Evolutionary conservation across 306 rosid genomes (phyloP), one percentile per base, ranked within the genome.

Genomic region (Trichosanthes truncata): DNA sequence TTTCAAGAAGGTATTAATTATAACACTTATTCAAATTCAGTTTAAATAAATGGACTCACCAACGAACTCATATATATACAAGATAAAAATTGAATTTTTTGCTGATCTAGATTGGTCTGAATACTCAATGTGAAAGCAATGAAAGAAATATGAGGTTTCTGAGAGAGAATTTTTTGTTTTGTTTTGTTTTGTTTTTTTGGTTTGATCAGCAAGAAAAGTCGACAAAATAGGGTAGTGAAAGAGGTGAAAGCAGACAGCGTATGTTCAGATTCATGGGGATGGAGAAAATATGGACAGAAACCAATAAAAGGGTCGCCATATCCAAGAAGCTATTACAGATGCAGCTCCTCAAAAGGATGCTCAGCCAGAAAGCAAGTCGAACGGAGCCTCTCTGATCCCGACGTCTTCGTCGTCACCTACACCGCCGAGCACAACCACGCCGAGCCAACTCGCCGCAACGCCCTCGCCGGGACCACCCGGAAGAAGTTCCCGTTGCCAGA

Each of bases 251-350:
- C 80, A 31, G 90, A 89, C 59, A 88, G 87, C 17, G 41, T 87
- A 0, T 67, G 86, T 13, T 85, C 90, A 7, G 99, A 95, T 56
- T 76, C 84, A 75, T 93, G 99, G 99, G 92, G 96, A 49, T 95
- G 99, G 99, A 80, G 99, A 15, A 95, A 95, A 84, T 95, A 95
- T 59, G 99, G 99, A 56, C 99, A 95, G 76, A 95, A 95, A 81
- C 97, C 99, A 10, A 95, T 95, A 9, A 95, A 95, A 83, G 99
- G 99, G 10, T 93, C 99, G 6, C 96, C 97, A 0, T 88, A 91
- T 84, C 99, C 99, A 0, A 87, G 99, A 62, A 95, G 99, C 84
- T 95, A 95, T 29, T 95, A 95, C 56, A 87, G 85, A 21, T 95
- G 98, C 79, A 95, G 98, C 80, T 89, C 88, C 84, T 88, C 93